Evolutionary conservation across 1,284 basidiomycete species (phyloP).

Genomic region (Cryptococcus neoformans): DNA sequence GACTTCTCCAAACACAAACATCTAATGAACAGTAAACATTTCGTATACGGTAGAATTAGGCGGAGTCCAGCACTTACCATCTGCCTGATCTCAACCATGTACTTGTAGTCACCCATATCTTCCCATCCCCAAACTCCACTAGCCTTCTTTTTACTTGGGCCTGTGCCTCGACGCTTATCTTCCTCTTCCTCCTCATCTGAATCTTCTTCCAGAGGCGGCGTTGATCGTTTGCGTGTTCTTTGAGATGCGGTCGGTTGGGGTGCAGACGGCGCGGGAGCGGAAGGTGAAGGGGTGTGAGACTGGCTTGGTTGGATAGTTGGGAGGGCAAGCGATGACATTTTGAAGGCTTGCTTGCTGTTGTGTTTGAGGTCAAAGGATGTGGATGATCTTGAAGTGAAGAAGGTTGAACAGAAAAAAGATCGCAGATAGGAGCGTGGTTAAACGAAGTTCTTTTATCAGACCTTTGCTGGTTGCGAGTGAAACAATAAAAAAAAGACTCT

Average conservation of each 20-base stretch:
- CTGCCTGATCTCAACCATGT: constrained; percentile 76
- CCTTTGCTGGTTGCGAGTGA: too few species aligned
- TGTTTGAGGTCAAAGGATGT: too few species aligned
- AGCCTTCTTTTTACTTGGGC: constrained; percentile 21
- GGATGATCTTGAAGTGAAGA: too few species aligned
- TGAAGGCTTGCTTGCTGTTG: too few species aligned
- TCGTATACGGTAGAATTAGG: neutral
- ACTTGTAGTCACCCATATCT: constrained; percentile 60
- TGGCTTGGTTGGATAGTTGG: neutral
- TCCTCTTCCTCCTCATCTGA: constrained; percentile 33
- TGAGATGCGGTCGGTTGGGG: neutral
- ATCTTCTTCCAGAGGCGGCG: constrained; percentile 26
- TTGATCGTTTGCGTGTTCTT: constrained; percentile 15
- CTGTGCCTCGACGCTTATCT: constrained; percentile 22
- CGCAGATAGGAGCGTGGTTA: too few species aligned
- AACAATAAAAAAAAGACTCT: too few species aligned
- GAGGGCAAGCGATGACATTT: constrained; percentile 3
- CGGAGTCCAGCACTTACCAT: constrained; percentile 56
- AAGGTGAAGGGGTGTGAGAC: neutral
- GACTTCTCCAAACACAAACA: constrained; percentile 96
- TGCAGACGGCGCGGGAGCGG: neutral
- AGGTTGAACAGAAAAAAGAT: too few species aligned
- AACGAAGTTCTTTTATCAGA: too few species aligned
- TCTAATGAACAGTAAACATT: constrained; percentile 53
- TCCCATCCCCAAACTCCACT: constrained; percentile 3